These are phyloP conservation scores for Apostasia shenzhenica DNA, from an alignment of 106 monocot genomes.

Conservation along the genomic window DNA sequence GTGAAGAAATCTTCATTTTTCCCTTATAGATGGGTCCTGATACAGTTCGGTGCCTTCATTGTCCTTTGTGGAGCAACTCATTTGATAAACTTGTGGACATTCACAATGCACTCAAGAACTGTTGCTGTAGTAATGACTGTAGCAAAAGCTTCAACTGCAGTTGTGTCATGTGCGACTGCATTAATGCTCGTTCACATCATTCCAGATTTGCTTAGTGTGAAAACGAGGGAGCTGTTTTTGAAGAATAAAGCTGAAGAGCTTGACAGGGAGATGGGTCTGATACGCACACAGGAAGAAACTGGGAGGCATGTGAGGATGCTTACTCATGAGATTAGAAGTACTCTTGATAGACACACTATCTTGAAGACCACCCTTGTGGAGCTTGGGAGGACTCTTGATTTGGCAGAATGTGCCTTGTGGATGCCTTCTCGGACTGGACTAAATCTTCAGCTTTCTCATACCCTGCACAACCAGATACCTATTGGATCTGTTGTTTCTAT, in stretches of 20 bases:
- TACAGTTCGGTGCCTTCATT: slow-evolving; percentile 92
- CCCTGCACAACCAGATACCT: slow-evolving; percentile 29
- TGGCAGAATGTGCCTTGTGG: slow-evolving; percentile 77
- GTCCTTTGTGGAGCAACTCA: slow-evolving; percentile 96
- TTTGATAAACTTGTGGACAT: slow-evolving; percentile 87
- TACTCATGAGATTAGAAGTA: slow-evolving; percentile 90
- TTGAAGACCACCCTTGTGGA: slow-evolving; percentile 73
- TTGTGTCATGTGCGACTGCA: slow-evolving; percentile 82
- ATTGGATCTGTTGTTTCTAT: slow-evolving; percentile 14
- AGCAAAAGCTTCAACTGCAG: slow-evolving; percentile 74
- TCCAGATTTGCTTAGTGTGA: slow-evolving; percentile 81
- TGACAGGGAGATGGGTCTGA: slow-evolving; percentile 75
- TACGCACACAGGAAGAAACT: slow-evolving; percentile 78
- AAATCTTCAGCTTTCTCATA: slow-evolving; percentile 78
- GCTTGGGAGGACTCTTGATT: slow-evolving; percentile 60
- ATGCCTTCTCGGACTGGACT: slow-evolving; percentile 63
- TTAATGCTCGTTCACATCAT: slow-evolving; percentile 91
- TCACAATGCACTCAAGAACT: slow-evolving; percentile 50
- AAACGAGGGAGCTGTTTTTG: slow-evolving; percentile 69
- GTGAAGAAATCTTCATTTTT: slow-evolving; percentile 86
- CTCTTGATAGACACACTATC: slow-evolving; percentile 74
- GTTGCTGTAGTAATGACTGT: slow-evolving; percentile 75
- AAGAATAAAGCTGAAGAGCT: slow-evolving; percentile 85
- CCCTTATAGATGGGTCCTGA: slow-evolving; percentile 88
- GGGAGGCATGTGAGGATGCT: slow-evolving; percentile 87